Evolutionary conservation across 179 eudicot species (phyloP).

Genomic region (Vitellaria paradoxa): DNA sequence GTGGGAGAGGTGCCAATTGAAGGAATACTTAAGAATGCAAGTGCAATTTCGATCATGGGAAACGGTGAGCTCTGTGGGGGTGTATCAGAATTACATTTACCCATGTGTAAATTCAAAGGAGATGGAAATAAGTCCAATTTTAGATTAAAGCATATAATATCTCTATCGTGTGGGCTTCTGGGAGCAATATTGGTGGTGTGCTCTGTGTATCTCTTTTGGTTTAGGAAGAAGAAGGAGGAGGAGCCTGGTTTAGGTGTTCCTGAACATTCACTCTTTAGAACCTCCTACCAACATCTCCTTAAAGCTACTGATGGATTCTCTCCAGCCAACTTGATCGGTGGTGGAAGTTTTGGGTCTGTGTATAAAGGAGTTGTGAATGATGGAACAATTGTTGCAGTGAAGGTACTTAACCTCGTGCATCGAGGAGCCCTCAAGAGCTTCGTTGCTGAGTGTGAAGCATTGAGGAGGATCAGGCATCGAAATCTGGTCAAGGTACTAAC

Average conservation of each 20-base stretch:
- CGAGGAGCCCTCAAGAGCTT: conserved; percentile 15
- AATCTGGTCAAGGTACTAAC: conserved; percentile 13
- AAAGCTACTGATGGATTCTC: conserved; percentile 16
- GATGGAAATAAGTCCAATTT: not conserved
- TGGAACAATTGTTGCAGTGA: conserved; percentile 10
- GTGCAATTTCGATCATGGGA: conserved; percentile 16
- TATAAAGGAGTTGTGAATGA: conserved; percentile 4
- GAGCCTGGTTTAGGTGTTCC: not conserved
- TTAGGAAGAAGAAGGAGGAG: not conserved
- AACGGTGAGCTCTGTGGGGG: conserved; percentile 23
- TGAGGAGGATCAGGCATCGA: conserved; percentile 18
- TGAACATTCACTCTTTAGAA: not conserved
- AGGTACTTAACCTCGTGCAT: conserved; percentile 10
- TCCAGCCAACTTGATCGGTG: conserved; percentile 9
- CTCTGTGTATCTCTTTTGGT: not conserved
- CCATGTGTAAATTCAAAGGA: not conserved
- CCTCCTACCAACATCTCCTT: conserved; percentile 10
- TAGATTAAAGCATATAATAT: not conserved
- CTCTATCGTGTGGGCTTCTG: conserved; percentile 6
- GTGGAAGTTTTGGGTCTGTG: conserved; percentile 10
- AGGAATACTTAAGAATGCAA: conserved; percentile 22
- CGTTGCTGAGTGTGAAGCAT: conserved; percentile 7
- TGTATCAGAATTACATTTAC: conserved; percentile 5
- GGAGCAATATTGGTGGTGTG: not conserved
- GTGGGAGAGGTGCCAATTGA: conserved; percentile 18